phyloP scores from a whole-genome alignment of 1,284 basidiomycete species.

The Mycosarcoma maydis region DNA sequence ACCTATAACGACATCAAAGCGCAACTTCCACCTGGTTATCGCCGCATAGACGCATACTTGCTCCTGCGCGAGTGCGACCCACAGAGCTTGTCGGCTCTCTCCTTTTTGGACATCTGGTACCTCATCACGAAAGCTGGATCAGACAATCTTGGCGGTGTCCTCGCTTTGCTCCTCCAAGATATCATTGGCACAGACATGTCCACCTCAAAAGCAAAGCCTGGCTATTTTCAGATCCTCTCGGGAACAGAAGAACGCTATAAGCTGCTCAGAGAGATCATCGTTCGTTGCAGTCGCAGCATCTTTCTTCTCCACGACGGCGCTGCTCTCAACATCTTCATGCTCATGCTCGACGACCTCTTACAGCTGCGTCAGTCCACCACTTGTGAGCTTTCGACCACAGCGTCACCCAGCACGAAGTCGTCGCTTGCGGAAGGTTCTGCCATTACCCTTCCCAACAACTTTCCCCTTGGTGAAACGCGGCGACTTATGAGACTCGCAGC shows the following conservation, averaged over 20 bases:
- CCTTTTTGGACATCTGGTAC: conserved; percentile 14
- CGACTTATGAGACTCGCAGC: conserved; percentile 22
- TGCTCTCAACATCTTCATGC: conserved; percentile 33
- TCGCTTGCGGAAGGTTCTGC: neutral
- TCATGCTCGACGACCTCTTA: conserved; percentile 31
- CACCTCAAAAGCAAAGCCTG: conserved; percentile 12
- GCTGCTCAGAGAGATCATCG: conserved; percentile 27
- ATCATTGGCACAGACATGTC: conserved; percentile 22
- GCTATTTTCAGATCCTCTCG: conserved; percentile 28
- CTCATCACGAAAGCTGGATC: conserved; percentile 18
- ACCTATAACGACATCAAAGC: conserved; percentile 7
- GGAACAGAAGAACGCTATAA: conserved; percentile 34
- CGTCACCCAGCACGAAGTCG: neutral
- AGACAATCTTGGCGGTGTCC: conserved; percentile 20
- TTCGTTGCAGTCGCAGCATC: conserved; percentile 16
- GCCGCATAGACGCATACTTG: conserved; percentile 33
- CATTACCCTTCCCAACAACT: conserved; percentile 17
- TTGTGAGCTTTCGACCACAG: neutral
- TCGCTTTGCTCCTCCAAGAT: conserved; percentile 28
- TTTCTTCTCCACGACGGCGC: conserved; percentile 21
- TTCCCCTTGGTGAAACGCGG: conserved; percentile 34
- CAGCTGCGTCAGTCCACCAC: conserved; percentile 12
- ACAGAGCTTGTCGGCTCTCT: conserved; percentile 19
- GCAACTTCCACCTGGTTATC: conserved; percentile 14
- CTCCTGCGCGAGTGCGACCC: conserved; percentile 28